These are phyloP conservation scores for Cladosporium sp. DNA, from an alignment of 2,329 filamentous ascomycete species.

Conservation along the genomic window DNA sequence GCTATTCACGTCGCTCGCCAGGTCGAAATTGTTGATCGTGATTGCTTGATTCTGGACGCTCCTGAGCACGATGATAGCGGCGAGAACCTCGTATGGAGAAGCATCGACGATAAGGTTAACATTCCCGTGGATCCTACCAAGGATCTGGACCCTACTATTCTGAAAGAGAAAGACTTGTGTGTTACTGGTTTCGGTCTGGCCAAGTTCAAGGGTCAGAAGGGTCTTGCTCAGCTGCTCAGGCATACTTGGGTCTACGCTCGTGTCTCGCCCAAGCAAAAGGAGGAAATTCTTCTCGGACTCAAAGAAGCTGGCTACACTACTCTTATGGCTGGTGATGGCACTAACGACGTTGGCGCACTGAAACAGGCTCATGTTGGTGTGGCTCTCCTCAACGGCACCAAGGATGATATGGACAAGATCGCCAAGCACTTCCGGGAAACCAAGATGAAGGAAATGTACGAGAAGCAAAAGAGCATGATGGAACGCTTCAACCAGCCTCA, in stretches of 20 bases:
- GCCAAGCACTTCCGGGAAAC: slow-evolving; percentile 89
- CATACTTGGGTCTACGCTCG: slow-evolving; percentile 97
- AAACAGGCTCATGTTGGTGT: slow-evolving; percentile 98
- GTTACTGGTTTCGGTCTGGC: slow-evolving; percentile 90
- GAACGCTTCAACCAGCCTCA: slow-evolving; percentile 87
- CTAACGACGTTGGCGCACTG: slow-evolving; percentile 93
- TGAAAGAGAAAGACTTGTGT: slow-evolving; percentile 85
- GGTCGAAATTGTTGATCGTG: slow-evolving; percentile 95
- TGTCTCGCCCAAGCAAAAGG: slow-evolving; percentile 97
- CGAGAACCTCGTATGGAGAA: slow-evolving; percentile 85
- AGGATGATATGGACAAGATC: slow-evolving; percentile 85
- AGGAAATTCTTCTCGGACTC: slow-evolving; percentile 92
- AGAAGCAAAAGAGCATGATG: slow-evolving; percentile 92
- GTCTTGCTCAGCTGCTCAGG: slow-evolving; percentile 72
- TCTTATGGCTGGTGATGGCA: slow-evolving; percentile 97
- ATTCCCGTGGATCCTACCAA: slow-evolving; percentile 81
- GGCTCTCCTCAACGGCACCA: slow-evolving; percentile 89
- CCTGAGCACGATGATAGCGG: slow-evolving; percentile 83
- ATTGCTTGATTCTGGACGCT: slow-evolving; percentile 89
- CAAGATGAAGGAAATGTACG: slow-evolving; percentile 98
- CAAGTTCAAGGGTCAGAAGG: slow-evolving; percentile 79
- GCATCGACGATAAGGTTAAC: slow-evolving; percentile 82
- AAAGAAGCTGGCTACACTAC: slow-evolving; percentile 98
- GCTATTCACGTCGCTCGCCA: slow-evolving; percentile 92
- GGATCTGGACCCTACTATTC: slow-evolving; percentile 73